These are phyloP conservation scores for Leccinum barrowsii DNA, from an alignment of 768 basidiomycete species.

Conservation along the genomic window DNA sequence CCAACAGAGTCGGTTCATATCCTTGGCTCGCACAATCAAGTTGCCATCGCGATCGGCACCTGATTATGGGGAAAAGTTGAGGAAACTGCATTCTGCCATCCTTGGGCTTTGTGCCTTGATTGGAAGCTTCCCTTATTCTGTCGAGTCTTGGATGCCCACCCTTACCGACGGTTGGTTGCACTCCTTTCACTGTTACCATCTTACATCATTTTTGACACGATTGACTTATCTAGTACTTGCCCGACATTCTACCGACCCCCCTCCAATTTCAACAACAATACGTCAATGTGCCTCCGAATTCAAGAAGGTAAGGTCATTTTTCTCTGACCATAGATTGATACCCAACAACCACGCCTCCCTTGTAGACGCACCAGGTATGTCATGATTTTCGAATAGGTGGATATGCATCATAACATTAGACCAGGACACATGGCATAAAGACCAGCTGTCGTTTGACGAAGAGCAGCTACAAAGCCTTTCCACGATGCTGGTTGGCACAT, in stretches of 20 bases:
- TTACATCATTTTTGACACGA: neutral
- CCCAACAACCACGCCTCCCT: slow-evolving; percentile 1
- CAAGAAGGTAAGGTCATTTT: slow-evolving; percentile 61
- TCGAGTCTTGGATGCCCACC: slow-evolving; percentile 89
- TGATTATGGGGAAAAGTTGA: slow-evolving; percentile 66
- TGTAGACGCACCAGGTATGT: slow-evolving; percentile 60
- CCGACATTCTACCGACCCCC: slow-evolving; percentile 77
- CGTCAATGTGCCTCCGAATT: slow-evolving; percentile 81
- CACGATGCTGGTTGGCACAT: slow-evolving; percentile 86
- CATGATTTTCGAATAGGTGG: neutral
- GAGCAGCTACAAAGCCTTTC: slow-evolving; percentile 86
- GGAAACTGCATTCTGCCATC: slow-evolving; percentile 82
- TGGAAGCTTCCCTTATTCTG: slow-evolving; percentile 93
- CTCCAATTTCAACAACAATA: slow-evolving; percentile 88
- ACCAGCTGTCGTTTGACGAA: slow-evolving; percentile 82
- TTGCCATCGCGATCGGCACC: slow-evolving; percentile 70
- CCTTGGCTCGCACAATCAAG: slow-evolving; percentile 53
- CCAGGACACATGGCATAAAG: slow-evolving; percentile 90
- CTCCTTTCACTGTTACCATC: neutral
- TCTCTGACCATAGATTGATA: neutral
- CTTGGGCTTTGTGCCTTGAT: slow-evolving; percentile 92
- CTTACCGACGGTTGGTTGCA: slow-evolving; percentile 62
- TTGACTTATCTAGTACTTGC: slow-evolving; percentile 55
- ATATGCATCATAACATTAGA: slow-evolving; percentile 10
- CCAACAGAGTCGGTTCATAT: slow-evolving; percentile 73